Base-by-base conservation (phyloP, 2,329 filamentous ascomycete genomes). In the Myriosclerotinia scirpicola region DNA sequence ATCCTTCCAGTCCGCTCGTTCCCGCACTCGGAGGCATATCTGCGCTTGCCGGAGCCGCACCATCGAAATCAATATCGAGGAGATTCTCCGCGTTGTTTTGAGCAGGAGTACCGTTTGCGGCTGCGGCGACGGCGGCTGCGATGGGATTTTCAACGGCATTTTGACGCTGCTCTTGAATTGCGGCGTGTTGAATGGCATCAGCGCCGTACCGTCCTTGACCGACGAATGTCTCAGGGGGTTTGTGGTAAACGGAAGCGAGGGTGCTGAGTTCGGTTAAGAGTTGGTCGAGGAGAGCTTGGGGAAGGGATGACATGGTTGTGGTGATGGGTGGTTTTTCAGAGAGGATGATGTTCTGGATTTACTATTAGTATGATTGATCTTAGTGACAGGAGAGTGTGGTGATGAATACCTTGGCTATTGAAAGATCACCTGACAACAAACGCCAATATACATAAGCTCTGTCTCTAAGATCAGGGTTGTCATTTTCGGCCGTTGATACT, bases 391-490 rank as follows among this genome's bases (percentile, higher is more conserved):
- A 55, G 52, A 34, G 48, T 48, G 34, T 58, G 20, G 20, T 1
- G 11, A 56, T 48, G 53, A 42, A 48, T 80, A 90, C 89, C 85
- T 96, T 97, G 67, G 95, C 93, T 69, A 96, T 85, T 71, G 95
- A 89, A 40, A 94, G 87, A 76, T 98, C 94, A 66, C 92, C 95
- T 30, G 95, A 98, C 11, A 99, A 83, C 61, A 99, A 83, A 76
- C 95, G 91, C 95, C 95, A 99, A 82, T 99, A 99, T 52, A 98
- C 92, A 76, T 98, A 99, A 66, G 95, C 95, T 79, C 95, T 87
- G 78, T 99, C 95, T 73, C 95, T 89, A 73, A 98, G 96, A 80
- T 99, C 95, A 0, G 95, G 94, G 77, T 99, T 99, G 78, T 99
- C 95, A 75, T 93, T 97, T 75, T 98, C 93, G 53, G 90, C 90